Base-by-base conservation (phyloP, 306 rosid species). In the Cucurbita maxima region DNA sequence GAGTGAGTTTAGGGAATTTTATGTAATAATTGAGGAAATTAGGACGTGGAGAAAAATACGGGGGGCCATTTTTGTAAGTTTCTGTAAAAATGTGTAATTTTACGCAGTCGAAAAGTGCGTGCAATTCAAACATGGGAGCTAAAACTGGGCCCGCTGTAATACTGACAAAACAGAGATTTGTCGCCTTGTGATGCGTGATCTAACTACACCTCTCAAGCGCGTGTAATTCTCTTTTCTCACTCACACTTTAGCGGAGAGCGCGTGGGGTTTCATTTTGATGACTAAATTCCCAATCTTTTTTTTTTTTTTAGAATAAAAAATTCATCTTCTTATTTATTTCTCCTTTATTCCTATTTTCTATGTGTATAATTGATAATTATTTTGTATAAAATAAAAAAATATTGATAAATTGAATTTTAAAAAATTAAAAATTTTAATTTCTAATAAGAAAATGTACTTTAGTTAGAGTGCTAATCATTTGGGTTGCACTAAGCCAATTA, bases 111-210 rank as follows among this genome's bases (percentile, higher is more conserved):
- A 57, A 57, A 73, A 73, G 76, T 73, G 56, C 68, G 68, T 73
- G 56, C 44, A 56, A 55, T 54, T 20, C 66, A 73, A 55, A 56
- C 36, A n/a, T n/a, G 50, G 48, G 5, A 53, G 37, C 5, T 5
- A 18, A 63, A 1, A n/a, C 10, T 0, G 66, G 78, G 5, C 71
- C 60, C 78, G 48, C 50, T 3, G 14, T 0, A 10, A 15, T 59
- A 36, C 78, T 60, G 78, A 75, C 59, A 60, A 75, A 75, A 75
- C 78, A 61, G 22, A 75, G 4, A 19, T 50, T 63, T 75, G 78
- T 75, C 72, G 69, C 25, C 62, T 60, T 50, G 15, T 62, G 52
- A 61, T 47, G 78, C 72, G 78, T 75, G 62, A 22, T 36, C 13
- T 1, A 7, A 75, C 30, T 4, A 61, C 34, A 10, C 60, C 34